Percentiles rank a stretch among this genome's conserved stretches.
phyloP scores from a whole-genome alignment of 2,329 filamentous ascomycete genomes.

The Fusarium sp. region DNA sequence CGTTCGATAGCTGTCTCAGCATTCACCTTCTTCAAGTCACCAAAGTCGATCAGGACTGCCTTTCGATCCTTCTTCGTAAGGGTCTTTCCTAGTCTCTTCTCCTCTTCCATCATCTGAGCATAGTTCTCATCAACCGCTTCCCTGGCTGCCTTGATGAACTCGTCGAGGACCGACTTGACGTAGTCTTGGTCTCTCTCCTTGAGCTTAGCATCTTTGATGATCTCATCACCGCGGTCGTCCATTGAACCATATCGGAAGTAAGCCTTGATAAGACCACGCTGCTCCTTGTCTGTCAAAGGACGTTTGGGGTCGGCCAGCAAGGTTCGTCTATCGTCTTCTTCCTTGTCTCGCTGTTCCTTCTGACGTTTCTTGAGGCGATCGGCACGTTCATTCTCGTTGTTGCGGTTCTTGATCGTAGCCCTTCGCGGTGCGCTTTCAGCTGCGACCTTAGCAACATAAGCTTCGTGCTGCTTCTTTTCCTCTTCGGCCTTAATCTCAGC shows the following conservation, averaged over 20 bases:
- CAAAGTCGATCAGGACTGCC: conserved; percentile 94
- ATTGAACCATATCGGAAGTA: conserved; percentile 93
- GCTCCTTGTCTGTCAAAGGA: conserved; percentile 92
- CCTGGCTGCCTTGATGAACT: conserved; percentile 72
- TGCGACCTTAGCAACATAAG: conserved; percentile 83
- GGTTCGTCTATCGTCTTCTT: conserved; percentile 76
- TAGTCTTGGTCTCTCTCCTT: conserved; percentile 85
- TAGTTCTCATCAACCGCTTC: conserved; percentile 75
- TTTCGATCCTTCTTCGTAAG: conserved; percentile 98
- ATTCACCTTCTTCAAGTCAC: conserved; percentile 93
- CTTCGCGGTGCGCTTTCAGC: conserved; percentile 87
- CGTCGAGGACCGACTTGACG: conserved; percentile 79
- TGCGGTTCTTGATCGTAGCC: conserved; percentile 71
- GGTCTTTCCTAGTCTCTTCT: conserved; percentile 83
- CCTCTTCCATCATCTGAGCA: conserved; percentile 80
- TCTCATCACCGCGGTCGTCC: conserved; percentile 87
- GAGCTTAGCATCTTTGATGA: conserved; percentile 88
- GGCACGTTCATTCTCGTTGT: conserved; percentile 70
- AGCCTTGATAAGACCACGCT: conserved; percentile 88
- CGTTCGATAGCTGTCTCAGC: conserved; percentile 95
- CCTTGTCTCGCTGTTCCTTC: conserved; percentile 73
- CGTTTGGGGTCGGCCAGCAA: conserved; percentile 85
- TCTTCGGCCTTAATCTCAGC: conserved; percentile 91
- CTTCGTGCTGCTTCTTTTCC: conserved; percentile 83
- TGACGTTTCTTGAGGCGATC: conserved; percentile 76